Conservation (phyloP, 2,329 filamentous ascomycete species). For the Clarireedia paspali region DNA sequence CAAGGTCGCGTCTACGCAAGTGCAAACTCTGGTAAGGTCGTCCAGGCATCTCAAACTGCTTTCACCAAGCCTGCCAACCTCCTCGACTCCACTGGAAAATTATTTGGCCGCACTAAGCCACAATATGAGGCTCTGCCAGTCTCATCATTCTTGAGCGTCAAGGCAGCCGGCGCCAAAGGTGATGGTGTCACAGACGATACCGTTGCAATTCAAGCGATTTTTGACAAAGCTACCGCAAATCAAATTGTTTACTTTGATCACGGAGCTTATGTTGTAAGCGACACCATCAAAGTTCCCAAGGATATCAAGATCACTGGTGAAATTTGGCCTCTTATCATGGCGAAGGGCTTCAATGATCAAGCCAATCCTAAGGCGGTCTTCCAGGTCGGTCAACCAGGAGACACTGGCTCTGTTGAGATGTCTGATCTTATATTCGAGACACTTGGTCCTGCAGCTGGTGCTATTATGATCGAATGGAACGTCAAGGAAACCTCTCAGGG, state of each 20-base stretch:
- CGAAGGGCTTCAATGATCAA: constrained; percentile 72
- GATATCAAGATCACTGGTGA: constrained; percentile 85
- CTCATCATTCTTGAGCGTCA: constrained; percentile 75
- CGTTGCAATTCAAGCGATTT: constrained; percentile 67
- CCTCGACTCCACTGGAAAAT: constrained; percentile 52
- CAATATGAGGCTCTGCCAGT: constrained; percentile 67
- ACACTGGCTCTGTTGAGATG: constrained; percentile 77
- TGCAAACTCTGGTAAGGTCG: constrained; percentile 37
- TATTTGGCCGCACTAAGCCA: constrained; percentile 82
- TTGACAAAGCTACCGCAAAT: constrained; percentile 57
- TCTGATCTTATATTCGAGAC: constrained; percentile 83
- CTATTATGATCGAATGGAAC: constrained; percentile 90
- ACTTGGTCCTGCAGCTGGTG: constrained; percentile 69
- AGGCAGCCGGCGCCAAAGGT: constrained; percentile 73
- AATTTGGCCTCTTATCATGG: constrained; percentile 86
- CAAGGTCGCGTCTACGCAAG: constrained; percentile 68
- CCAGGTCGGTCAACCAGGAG: constrained; percentile 71
- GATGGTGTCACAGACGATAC: constrained; percentile 88
- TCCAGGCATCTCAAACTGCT: constrained; percentile 51
- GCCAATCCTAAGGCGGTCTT: constrained; percentile 75
- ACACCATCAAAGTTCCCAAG: constrained; percentile 66
- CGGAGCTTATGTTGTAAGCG: constrained; percentile 56
- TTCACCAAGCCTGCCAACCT: constrained; percentile 58
- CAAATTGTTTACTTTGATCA: constrained; percentile 69
- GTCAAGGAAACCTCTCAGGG: constrained; percentile 60